phyloP scores from a whole-genome alignment of 495 filamentous ascomycete species.

The Sporormia fimetaria region DNA sequence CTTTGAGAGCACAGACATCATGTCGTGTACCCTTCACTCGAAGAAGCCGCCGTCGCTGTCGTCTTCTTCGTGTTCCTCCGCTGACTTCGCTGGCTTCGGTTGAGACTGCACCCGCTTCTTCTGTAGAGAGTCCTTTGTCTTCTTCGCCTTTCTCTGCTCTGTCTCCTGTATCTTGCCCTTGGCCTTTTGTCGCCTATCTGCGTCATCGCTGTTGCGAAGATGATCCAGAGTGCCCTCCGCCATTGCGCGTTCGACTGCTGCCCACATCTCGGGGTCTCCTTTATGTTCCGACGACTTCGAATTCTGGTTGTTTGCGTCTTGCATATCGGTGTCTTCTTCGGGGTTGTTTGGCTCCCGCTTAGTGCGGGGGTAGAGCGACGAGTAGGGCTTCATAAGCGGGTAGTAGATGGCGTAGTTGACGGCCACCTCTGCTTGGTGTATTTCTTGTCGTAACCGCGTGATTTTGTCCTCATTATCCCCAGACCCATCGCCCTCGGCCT shows the following conservation, averaged over 20 bases:
- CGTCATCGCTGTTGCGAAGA: constrained; percentile 39
- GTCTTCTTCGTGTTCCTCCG: too few relatives aligned
- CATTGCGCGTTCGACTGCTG: constrained; percentile 55
- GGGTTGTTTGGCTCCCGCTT: constrained; percentile 9
- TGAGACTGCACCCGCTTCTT: too few relatives aligned
- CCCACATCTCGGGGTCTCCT: constrained; percentile 54
- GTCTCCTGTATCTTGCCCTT: not conserved
- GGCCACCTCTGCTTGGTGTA: constrained; percentile 66
- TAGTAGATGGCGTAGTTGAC: constrained; percentile 74
- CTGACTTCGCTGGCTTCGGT: too few relatives aligned
- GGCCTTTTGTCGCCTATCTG: constrained; percentile 1
- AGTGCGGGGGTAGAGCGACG: constrained; percentile 54
- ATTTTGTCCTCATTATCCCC: constrained; percentile 41
- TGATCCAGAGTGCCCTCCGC: constrained; percentile 46
- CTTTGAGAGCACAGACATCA: too few relatives aligned
- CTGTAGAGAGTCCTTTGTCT: too few relatives aligned
- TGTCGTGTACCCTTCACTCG: too few relatives aligned
- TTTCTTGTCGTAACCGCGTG: constrained; percentile 30
- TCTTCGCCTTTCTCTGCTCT: constrained; percentile 8
- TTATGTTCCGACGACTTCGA: constrained; percentile 3
- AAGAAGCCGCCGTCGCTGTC: too few relatives aligned
- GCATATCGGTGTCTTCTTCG: constrained; percentile 18
- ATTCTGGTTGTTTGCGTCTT: constrained; percentile 7
- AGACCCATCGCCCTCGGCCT: constrained; percentile 35
- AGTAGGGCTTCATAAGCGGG: constrained; percentile 68